A percentile compares a stretch with the other conserved stretches of the same genome.
Evolutionary conservation across 768 basidiomycete species (phyloP).

Genomic region (Lyophyllum atratum): DNA sequence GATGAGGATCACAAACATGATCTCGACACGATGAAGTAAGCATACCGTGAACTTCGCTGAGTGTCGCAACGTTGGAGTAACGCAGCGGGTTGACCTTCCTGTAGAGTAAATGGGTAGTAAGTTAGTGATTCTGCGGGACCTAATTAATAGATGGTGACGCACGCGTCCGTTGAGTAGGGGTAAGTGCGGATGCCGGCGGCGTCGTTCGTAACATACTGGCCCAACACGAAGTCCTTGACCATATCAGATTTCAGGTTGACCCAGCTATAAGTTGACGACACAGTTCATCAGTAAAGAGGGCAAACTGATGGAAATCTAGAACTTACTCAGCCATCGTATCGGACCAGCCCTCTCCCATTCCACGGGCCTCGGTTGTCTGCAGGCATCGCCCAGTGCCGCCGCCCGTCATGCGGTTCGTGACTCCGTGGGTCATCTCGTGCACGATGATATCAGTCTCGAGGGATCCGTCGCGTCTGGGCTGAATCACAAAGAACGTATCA

Average conservation of each 20-base stretch:
- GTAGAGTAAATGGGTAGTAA: not conserved
- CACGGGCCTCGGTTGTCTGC: conserved; percentile 91
- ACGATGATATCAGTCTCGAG: conserved; percentile 97
- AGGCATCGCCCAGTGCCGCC: conserved; percentile 88
- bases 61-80: conserved; percentile 36
- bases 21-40: not conserved
- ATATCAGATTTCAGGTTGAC: conserved; percentile 44
- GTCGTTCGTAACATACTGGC: conserved; percentile 89
- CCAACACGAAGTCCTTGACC: conserved; percentile 79
- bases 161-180: conserved; percentile 64
- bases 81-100: conserved; percentile 40
- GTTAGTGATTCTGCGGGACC: too few relatives aligned
- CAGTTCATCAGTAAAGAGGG: conserved; percentile 49
- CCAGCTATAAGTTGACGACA: conserved; percentile 64
- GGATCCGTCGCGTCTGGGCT: conserved; percentile 95
- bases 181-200: conserved; percentile 83
- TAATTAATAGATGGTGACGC: conserved; percentile 16
- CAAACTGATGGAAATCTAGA: not conserved
- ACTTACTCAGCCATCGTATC: conserved; percentile 33
- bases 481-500: too few relatives aligned
- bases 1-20: conserved; percentile 8
- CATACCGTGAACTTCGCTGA: conserved; percentile 61
- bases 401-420: conserved; percentile 93
- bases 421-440: conserved; percentile 85
- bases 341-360: conserved; percentile 99